Percentiles rank a stretch among this genome's conserved stretches.
Conservation (phyloP, 257 asterid genomes). For the Verbascum thapsus region DNA sequence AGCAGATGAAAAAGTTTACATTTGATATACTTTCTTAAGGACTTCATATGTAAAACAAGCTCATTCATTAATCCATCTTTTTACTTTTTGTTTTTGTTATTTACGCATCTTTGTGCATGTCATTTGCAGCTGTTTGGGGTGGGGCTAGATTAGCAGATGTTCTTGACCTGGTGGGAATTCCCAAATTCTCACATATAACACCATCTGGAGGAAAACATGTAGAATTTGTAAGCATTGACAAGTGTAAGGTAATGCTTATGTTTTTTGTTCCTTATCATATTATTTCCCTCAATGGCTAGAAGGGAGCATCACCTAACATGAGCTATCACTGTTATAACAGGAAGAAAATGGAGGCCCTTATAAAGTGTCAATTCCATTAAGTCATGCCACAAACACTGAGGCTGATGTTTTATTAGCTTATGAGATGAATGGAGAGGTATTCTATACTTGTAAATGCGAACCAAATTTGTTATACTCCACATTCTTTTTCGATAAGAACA, state of each 20-base stretch:
- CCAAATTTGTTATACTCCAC: no score
- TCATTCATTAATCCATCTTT: neutral
- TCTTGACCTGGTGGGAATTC: conserved; percentile 66
- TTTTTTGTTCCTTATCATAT: conserved; percentile 14
- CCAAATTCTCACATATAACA: conserved; percentile 46
- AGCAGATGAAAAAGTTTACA: neutral
- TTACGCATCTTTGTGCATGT: conserved; percentile 17
- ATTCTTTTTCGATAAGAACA: no score
- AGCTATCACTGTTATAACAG: conserved; percentile 35
- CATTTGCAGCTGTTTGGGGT: conserved; percentile 75
- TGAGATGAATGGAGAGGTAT: conserved; percentile 92
- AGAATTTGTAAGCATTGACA: conserved; percentile 82
- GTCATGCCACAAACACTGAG: conserved; percentile 77
- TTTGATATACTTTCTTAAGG: no score
- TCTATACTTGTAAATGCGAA: neutral
- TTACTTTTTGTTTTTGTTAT: neutral
- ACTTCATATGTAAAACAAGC: neutral
- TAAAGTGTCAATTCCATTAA: conserved; percentile 70
- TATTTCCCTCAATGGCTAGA: neutral
- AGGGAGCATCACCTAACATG: conserved; percentile 15
- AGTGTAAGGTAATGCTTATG: conserved; percentile 63
- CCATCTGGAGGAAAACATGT: conserved; percentile 72
- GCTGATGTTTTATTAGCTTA: conserved; percentile 82
- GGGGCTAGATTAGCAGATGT: conserved; percentile 83
- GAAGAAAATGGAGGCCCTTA: conserved; percentile 94